Conservation (phyloP, 1,139 yeast species). For the Saccharomycopsis phalli region DNA sequence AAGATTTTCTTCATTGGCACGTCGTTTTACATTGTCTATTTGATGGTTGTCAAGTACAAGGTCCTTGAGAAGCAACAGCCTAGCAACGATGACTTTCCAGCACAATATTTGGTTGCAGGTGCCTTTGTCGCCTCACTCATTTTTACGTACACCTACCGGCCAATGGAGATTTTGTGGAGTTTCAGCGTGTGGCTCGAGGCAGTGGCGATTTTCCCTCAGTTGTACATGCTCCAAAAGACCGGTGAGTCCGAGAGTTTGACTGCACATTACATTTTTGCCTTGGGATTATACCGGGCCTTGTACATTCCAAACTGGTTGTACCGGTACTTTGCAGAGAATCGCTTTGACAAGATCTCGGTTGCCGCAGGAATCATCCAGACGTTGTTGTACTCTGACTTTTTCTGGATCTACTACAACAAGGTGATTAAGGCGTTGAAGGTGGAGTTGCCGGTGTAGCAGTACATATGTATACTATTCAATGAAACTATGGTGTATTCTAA, state of each 20-base stretch:
- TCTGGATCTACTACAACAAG: constrained; percentile 77
- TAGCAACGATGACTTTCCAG: constrained; percentile 69
- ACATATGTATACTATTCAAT: too few species aligned
- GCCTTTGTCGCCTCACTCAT: constrained; percentile 51
- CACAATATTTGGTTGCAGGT: constrained; percentile 61
- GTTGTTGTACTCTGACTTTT: constrained; percentile 83
- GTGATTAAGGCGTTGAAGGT: constrained; percentile 79
- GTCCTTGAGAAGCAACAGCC: constrained; percentile 40
- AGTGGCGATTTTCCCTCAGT: constrained; percentile 86
- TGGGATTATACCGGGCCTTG: constrained; percentile 80
- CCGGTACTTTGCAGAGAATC: constrained; percentile 62
- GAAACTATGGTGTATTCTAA: too few species aligned
- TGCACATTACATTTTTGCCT: constrained; percentile 84
- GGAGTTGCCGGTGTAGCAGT: constrained; percentile 62
- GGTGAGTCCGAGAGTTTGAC: constrained; percentile 87
- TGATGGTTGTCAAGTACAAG: constrained; percentile 57
- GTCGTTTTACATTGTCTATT: constrained; percentile 64
- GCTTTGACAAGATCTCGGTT: constrained; percentile 64
- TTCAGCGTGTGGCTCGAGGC: constrained; percentile 83
- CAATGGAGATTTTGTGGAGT: constrained; percentile 63
- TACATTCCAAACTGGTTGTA: constrained; percentile 94
- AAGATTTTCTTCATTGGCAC: constrained; percentile 72
- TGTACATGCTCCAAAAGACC: constrained; percentile 79
- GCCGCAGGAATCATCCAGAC: constrained; percentile 83
- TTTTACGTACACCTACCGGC: constrained; percentile 56